These are phyloP conservation scores for Backusella circina DNA, from an alignment of 192 early-diverging fungal genomes.

Conservation along the genomic window DNA sequence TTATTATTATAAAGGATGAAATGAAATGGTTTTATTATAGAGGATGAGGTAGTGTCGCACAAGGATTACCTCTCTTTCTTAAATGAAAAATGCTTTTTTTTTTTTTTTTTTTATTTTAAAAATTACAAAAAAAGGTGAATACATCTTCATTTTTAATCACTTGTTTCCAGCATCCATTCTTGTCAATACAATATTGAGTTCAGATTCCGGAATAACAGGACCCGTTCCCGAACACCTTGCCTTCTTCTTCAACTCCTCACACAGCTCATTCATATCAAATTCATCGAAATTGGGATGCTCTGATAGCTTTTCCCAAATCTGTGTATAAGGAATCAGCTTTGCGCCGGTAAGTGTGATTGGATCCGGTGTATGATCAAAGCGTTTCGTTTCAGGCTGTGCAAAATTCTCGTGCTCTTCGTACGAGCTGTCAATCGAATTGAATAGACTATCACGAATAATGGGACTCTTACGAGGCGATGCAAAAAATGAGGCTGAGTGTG, in stretches of 20 bases:
- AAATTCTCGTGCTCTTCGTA: neutral
- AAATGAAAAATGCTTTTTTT: neutral
- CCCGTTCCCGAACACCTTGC: conserved; percentile 57
- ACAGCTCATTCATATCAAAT: conserved; percentile 47
- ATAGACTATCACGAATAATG: neutral
- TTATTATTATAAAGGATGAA: neutral
- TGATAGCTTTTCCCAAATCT: conserved; percentile 54
- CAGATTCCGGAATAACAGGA: conserved; percentile 49
- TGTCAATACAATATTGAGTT: conserved; percentile 14
- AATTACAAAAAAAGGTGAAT: neutral
- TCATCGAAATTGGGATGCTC: conserved; percentile 59
- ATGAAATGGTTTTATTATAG: no score
- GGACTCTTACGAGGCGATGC: neutral
- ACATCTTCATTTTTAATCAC: neutral
- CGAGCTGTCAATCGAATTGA: neutral
- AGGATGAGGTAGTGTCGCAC: no score
- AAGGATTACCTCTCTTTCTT: no score
- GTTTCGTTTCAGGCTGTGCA: conserved; percentile 2
- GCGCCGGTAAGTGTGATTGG: conserved; percentile 4
- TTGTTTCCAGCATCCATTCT: neutral
- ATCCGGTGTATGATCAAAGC: conserved; percentile 17
- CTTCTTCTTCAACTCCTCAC: conserved; percentile 47
- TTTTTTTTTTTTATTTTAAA: neutral
- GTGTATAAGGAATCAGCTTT: conserved; percentile 37
- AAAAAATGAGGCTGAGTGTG: neutral